Evolutionary conservation across 768 basidiomycete genomes (phyloP).

Genomic region (Pulveroboletus ravenelii): DNA sequence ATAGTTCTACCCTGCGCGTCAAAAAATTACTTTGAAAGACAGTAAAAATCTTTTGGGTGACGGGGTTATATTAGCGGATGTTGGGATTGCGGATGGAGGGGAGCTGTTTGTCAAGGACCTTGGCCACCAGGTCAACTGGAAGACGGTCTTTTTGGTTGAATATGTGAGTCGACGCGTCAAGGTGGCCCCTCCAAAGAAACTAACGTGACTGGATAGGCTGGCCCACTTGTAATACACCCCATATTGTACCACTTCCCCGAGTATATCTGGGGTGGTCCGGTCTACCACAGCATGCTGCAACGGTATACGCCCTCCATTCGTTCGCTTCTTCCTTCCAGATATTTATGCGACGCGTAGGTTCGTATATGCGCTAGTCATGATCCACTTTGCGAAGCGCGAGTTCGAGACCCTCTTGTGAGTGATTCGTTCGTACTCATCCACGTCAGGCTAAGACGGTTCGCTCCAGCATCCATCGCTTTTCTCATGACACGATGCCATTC

Average conservation of each 20-base stretch:
- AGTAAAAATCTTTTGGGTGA: conserved; percentile 61
- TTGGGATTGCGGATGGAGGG: conserved; percentile 55
- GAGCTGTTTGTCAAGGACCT: conserved; percentile 82
- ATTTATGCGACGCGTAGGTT: conserved; percentile 39
- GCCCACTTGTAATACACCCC: conserved; percentile 88
- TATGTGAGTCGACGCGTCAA: conserved; percentile 58
- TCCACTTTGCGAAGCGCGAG: conserved; percentile 91
- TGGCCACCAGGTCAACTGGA: conserved; percentile 86
- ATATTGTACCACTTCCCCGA: conserved; percentile 69
- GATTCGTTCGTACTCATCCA: neutral
- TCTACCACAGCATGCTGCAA: conserved; percentile 74
- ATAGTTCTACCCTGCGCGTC: conserved; percentile 69
- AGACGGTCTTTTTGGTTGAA: conserved; percentile 87
- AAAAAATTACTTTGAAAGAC: conserved; percentile 64
- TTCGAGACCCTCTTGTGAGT: conserved; percentile 85
- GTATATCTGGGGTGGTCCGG: conserved; percentile 63
- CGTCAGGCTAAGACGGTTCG: neutral
- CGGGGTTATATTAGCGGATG: conserved; percentile 51
- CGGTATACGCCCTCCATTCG: conserved; percentile 45
- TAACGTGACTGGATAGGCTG: conserved; percentile 46
- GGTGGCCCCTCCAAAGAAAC: neutral
- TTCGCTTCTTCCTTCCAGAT: neutral
- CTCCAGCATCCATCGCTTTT: conserved; percentile 86
- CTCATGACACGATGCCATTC: conserved; percentile 89
- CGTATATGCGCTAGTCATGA: conserved; percentile 68